Conservation (phyloP, 441 rosid genomes). For the Aquilaria agallochum region DNA sequence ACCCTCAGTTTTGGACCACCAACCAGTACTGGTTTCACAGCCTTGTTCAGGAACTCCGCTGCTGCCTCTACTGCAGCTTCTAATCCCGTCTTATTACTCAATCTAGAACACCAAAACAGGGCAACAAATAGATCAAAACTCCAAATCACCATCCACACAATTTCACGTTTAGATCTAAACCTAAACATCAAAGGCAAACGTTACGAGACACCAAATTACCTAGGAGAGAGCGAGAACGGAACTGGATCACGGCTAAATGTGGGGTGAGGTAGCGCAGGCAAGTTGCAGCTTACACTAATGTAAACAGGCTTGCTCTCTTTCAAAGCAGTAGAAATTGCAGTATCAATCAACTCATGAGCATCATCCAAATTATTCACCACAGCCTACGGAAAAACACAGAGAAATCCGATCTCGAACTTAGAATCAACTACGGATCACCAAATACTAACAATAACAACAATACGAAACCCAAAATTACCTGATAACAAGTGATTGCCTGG, state of each 20-base stretch:
- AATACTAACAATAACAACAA: no score
- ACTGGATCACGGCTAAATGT: constrained; percentile 21
- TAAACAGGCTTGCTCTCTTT: constrained; percentile 36
- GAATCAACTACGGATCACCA: no score
- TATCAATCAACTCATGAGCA: constrained; percentile 33
- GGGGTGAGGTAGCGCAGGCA: constrained; percentile 24
- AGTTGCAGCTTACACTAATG: constrained; percentile 28
- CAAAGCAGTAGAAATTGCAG: constrained; percentile 25
- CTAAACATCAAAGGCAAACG: no score
- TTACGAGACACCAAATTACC: neutral
- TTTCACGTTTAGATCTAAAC: neutral
- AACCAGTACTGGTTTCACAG: constrained; percentile 73
- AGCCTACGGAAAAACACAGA: constrained; percentile 16
- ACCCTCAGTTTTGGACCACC: constrained; percentile 65
- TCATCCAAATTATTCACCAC: constrained; percentile 29
- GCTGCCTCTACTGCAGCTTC: constrained; percentile 73
- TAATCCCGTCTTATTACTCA: constrained; percentile 54
- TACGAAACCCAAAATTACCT: constrained; percentile 2
- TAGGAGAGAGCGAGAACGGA: constrained; percentile 20
- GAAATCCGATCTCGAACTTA: no score
- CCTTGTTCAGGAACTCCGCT: constrained; percentile 56
- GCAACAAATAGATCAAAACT: neutral
- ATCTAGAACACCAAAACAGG: constrained; percentile 23
- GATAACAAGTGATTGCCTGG: constrained; percentile 20
- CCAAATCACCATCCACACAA: neutral